These are phyloP conservation scores for Gamsiella multidivaricata DNA, from an alignment of 192 early-diverging fungal genomes.

Conservation along the genomic window DNA sequence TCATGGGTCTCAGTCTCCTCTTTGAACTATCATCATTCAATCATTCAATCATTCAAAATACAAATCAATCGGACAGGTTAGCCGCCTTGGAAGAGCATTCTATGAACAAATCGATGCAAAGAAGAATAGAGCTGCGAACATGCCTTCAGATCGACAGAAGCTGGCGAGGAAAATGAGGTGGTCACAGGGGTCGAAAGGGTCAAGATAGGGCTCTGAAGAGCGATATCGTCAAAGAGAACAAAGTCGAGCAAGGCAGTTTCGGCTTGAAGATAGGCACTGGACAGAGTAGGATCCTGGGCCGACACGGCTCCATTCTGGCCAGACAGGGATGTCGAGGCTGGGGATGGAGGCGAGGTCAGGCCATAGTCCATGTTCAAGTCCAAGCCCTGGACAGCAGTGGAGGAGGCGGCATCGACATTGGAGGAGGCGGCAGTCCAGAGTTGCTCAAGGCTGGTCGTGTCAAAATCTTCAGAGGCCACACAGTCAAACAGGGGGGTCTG, in stretches of 20 bases:
- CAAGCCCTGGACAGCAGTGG: background rate
- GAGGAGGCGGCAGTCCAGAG: conserved; percentile 19
- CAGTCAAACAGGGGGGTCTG: conserved; percentile 53
- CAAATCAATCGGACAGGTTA: background rate
- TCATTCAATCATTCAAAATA: too few species aligned
- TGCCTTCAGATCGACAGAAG: conserved; percentile 37
- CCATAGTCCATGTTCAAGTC: conserved; percentile 9
- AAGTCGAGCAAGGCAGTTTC: conserved; percentile 56
- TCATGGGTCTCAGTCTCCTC: conserved; percentile 37
- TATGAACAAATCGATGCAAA: too few species aligned
- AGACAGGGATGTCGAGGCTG: conserved; percentile 20
- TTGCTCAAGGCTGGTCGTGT: conserved; percentile 21
- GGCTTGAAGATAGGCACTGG: conserved; percentile 50
- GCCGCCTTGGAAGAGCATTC: too few species aligned
- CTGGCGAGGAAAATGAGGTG: conserved; percentile 25
- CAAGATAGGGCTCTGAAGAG: conserved; percentile 51
- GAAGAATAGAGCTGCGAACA: background rate
- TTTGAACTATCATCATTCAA: background rate
- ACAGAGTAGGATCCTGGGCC: conserved; percentile 5
- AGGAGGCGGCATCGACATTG: background rate
- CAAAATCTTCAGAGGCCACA: conserved; percentile 55
- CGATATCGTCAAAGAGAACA: conserved; percentile 55
- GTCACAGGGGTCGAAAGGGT: conserved; percentile 33
- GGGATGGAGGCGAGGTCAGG: conserved; percentile 11
- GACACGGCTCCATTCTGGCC: background rate